Percentiles rank a stretch among this genome's conserved stretches.
These are phyloP conservation scores for Aureobasidium sp. DNA, from an alignment of 2,329 filamentous ascomycete species.

Conservation along the genomic window DNA sequence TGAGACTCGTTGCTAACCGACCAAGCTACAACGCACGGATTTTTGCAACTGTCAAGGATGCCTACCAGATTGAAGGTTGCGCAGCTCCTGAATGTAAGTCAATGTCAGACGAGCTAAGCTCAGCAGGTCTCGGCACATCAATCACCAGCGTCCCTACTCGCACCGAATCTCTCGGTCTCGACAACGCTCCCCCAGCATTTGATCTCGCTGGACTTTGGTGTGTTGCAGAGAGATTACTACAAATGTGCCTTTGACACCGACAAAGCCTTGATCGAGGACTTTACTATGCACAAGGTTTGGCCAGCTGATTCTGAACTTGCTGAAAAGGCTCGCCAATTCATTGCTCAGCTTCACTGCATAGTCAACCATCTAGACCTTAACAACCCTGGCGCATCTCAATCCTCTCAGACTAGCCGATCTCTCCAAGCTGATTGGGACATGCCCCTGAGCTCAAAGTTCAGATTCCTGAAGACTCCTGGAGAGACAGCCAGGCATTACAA, in stretches of 20 bases:
- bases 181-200: slow-evolving; percentile 16
- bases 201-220: slow-evolving; percentile 26
- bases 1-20: too few relatives aligned
- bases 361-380: slow-evolving; percentile 26
- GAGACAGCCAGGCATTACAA: slow-evolving; percentile 22
- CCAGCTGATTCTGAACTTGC: slow-evolving; percentile 3
- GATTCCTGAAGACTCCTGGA: slow-evolving; percentile 30
- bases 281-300: slow-evolving; percentile 16
- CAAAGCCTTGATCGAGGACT: slow-evolving; percentile 22
- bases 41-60: too few relatives aligned
- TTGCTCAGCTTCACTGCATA: slow-evolving; percentile 22
- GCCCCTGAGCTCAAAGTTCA: slow-evolving; percentile 31
- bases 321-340: slow-evolving; percentile 12
- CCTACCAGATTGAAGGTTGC: too few relatives aligned
- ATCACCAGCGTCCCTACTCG: too few relatives aligned
- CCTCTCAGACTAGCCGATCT: slow-evolving; percentile 22
- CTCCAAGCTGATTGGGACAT: slow-evolving; percentile 30
- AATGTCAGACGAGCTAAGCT: too few relatives aligned
- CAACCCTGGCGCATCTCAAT: slow-evolving; percentile 26
- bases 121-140: too few relatives aligned
- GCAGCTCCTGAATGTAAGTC: too few relatives aligned
- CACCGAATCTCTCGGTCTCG: too few relatives aligned
- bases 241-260: slow-evolving; percentile 21
- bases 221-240: slow-evolving; percentile 29
- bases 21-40: too few relatives aligned